A percentile compares a stretch with the other conserved stretches of the same genome.
These are phyloP conservation scores for Paramyrothecium sp. DNA, from an alignment of 2,329 filamentous ascomycete genomes.

Conservation along the genomic window DNA sequence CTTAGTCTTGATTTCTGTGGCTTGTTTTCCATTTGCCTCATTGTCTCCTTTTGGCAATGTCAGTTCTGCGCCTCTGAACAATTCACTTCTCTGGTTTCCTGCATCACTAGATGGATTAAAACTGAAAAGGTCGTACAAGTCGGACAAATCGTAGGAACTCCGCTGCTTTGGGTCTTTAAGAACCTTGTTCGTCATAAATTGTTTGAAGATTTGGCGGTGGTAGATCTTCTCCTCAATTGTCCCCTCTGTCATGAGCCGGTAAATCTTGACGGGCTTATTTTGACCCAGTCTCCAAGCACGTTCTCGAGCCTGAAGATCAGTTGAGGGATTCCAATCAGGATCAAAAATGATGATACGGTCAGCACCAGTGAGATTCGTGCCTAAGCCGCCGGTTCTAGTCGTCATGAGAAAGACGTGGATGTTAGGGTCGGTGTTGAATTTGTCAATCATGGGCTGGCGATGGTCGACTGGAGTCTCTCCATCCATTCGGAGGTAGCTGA, in stretches of 20 bases:
- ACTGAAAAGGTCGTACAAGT: conserved; percentile 89
- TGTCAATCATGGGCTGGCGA: conserved; percentile 86
- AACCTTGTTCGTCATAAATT: conserved; percentile 96
- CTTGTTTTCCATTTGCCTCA: conserved; percentile 1
- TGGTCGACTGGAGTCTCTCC: conserved; percentile 85
- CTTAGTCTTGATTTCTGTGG: neutral
- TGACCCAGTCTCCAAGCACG: conserved; percentile 94
- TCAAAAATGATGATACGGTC: conserved; percentile 98
- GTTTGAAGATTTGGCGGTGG: conserved; percentile 97
- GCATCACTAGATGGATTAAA: conserved; percentile 51
- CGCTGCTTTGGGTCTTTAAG: conserved; percentile 91
- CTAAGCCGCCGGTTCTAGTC: conserved; percentile 91
- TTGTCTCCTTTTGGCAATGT: conserved; percentile 17
- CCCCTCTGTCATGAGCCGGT: conserved; percentile 94
- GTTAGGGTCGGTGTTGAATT: conserved; percentile 79
- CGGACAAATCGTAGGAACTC: conserved; percentile 84
- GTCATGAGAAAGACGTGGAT: conserved; percentile 90
- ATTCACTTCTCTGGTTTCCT: conserved; percentile 73
- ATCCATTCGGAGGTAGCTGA: conserved; percentile 89
- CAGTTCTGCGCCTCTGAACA: conserved; percentile 88
- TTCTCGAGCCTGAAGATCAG: conserved; percentile 91
- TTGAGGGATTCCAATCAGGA: conserved; percentile 98
- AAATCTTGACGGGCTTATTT: conserved; percentile 92
- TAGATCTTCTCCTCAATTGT: conserved; percentile 99
- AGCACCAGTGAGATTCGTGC: conserved; percentile 91